Conservation (phyloP, 257 asterid genomes). For the Mitragyna speciosa region DNA sequence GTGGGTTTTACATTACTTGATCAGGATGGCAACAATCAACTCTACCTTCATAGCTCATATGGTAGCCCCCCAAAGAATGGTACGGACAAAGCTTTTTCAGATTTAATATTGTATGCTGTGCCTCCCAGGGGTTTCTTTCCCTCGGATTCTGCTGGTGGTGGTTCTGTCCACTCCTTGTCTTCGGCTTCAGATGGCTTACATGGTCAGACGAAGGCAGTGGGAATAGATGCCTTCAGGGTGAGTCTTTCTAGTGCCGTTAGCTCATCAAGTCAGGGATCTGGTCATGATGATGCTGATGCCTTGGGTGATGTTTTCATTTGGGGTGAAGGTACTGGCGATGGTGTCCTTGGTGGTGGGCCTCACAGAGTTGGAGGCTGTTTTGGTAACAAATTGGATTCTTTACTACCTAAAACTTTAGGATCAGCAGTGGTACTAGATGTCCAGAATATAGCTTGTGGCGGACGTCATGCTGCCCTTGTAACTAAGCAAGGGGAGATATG, state of each 20-base stretch:
- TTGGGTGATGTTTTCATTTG: slow-evolving; percentile 91
- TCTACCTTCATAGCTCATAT: slow-evolving; percentile 71
- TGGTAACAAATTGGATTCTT: slow-evolving; percentile 63
- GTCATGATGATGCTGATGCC: slow-evolving; percentile 92
- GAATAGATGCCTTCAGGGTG: slow-evolving; percentile 84
- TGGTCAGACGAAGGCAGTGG: slow-evolving; percentile 72
- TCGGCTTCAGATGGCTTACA: slow-evolving; percentile 79
- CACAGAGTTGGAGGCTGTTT: slow-evolving; percentile 48
- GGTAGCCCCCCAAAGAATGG: slow-evolving; percentile 85
- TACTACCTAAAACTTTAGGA: slow-evolving; percentile 80
- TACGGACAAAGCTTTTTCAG: slow-evolving; percentile 70
- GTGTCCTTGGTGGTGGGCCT: slow-evolving; percentile 72
- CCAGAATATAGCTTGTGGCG: slow-evolving; percentile 90
- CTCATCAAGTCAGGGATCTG: slow-evolving; percentile 97
- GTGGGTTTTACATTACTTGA: slow-evolving; percentile 27
- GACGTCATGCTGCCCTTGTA: slow-evolving; percentile 76
- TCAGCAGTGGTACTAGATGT: slow-evolving; percentile 89
- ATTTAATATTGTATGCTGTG: slow-evolving; percentile 58
- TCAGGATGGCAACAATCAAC: slow-evolving; percentile 76
- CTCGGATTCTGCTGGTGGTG: slow-evolving; percentile 71
- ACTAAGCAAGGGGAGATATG: slow-evolving; percentile 89
- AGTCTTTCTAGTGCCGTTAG: slow-evolving; percentile 98
- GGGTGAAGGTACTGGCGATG: slow-evolving; percentile 93
- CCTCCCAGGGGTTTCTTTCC: slow-evolving; percentile 84
- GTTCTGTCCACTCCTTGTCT: slow-evolving; percentile 68